phyloP scores from a whole-genome alignment of 1,139 yeast genomes.

The Debaryomycetaceae sp. region DNA sequence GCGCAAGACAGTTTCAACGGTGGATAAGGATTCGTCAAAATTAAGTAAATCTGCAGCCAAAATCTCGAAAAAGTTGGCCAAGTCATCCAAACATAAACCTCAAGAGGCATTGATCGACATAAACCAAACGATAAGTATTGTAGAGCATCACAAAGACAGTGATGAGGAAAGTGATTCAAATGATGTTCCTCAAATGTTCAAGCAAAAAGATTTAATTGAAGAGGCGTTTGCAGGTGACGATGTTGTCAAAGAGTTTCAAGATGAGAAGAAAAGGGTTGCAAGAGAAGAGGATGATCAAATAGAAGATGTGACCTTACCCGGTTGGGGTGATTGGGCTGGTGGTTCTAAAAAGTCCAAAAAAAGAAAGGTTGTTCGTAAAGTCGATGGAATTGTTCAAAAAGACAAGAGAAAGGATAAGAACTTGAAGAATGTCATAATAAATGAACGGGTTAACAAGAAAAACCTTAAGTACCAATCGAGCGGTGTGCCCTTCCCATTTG shows the following conservation, averaged over 20 bases:
- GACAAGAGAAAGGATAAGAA: conserved; percentile 77
- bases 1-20: conserved; percentile 50
- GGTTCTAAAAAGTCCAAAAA: conserved; percentile 54
- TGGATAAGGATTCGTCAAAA: conserved; percentile 59
- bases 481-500: conserved; percentile 91
- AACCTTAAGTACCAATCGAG: conserved; percentile 79
- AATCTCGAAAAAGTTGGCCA: conserved; percentile 46
- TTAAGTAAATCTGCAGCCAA: conserved; percentile 53
- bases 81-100: conserved; percentile 30
- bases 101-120: conserved; percentile 48
- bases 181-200: conserved; percentile 48
- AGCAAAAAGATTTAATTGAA: conserved; percentile 76
- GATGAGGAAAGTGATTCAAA: conserved; percentile 45
- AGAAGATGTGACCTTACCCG: conserved; percentile 83
- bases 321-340: conserved; percentile 91
- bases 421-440: conserved; percentile 78
- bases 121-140: conserved; percentile 39
- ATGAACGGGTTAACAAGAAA: conserved; percentile 83
- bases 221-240: conserved; percentile 98
- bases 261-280: conserved; percentile 65
- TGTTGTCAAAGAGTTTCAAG: conserved; percentile 72
- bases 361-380: conserved; percentile 60
- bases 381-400: conserved; percentile 69
- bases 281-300: conserved; percentile 85
- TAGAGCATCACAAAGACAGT: conserved; percentile 10